These are phyloP conservation scores for Andrographis paniculata DNA, from an alignment of 305 asterid species.

Conservation along the genomic window DNA sequence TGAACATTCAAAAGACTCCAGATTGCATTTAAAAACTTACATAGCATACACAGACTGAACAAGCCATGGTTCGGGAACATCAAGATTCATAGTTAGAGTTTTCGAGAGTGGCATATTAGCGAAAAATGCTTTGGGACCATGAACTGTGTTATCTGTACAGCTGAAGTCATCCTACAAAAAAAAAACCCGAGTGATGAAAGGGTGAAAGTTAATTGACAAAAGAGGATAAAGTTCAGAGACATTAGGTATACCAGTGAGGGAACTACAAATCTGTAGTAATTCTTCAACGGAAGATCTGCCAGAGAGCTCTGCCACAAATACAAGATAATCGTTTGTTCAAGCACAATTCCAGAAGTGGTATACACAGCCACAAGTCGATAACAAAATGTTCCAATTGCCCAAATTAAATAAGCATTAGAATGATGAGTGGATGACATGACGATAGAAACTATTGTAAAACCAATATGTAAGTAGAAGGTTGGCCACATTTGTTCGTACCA, in stretches of 20 bases:
- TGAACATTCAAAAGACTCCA: not conserved
- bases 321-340: slow-evolving; percentile 19
- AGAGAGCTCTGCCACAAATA: slow-evolving; percentile 76
- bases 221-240: slow-evolving; percentile 17
- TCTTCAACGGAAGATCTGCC: slow-evolving; percentile 97
- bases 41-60: slow-evolving; percentile 90
- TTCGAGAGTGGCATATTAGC: slow-evolving; percentile 96
- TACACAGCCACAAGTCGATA: slow-evolving; percentile 1
- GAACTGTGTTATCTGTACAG: slow-evolving; percentile 52
- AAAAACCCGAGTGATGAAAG: slow-evolving; percentile 21
- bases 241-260: slow-evolving; percentile 68
- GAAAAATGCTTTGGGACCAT: slow-evolving; percentile 93
- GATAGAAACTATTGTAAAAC: not conserved
- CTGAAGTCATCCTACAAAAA: slow-evolving; percentile 89
- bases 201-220: slow-evolving; percentile 16
- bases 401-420: no score
- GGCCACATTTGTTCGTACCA: not conserved
- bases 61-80: slow-evolving; percentile 99
- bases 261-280: slow-evolving; percentile 89
- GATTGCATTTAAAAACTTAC: slow-evolving; percentile 35
- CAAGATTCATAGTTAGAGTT: slow-evolving; percentile 99
- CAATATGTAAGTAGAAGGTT: no score
- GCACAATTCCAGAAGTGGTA: slow-evolving; percentile 8
- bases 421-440: not conserved
- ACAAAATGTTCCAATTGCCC: slow-evolving; percentile 1